Conservation (phyloP, 108 stramenopile genomes). For the Skeletonema tropicum region DNA sequence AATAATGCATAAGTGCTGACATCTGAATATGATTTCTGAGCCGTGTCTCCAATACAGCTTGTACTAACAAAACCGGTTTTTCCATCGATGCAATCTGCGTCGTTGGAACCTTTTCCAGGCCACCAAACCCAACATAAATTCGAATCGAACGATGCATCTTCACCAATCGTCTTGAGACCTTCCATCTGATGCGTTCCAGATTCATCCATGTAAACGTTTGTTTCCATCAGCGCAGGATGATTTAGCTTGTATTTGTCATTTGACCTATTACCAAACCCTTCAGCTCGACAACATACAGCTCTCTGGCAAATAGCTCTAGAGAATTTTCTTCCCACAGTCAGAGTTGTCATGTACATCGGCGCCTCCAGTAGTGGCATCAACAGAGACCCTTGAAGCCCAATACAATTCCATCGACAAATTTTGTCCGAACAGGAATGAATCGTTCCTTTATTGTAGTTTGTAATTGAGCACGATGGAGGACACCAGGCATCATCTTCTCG, state of each 20-base stretch:
- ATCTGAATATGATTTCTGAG: slow-evolving; percentile 13
- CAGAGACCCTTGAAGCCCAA: slow-evolving; percentile 83
- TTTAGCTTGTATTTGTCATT: slow-evolving; percentile 48
- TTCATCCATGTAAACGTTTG: slow-evolving; percentile 83
- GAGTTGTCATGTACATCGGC: slow-evolving; percentile 63
- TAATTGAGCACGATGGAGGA: slow-evolving; percentile 81
- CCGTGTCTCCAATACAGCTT: not conserved
- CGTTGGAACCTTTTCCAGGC: slow-evolving; percentile 34
- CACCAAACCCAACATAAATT: slow-evolving; percentile 73
- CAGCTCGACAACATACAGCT: slow-evolving; percentile 83
- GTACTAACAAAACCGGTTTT: slow-evolving; percentile 48
- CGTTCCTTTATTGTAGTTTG: slow-evolving; percentile 47
- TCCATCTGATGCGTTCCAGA: slow-evolving; percentile 60
- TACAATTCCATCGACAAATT: slow-evolving; percentile 80
- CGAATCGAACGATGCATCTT: slow-evolving; percentile 86
- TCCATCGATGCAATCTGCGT: slow-evolving; percentile 68
- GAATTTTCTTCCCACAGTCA: slow-evolving; percentile 87
- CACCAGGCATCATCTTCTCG: slow-evolving; percentile 75
- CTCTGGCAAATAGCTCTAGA: slow-evolving; percentile 66
- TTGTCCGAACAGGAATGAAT: slow-evolving; percentile 83
- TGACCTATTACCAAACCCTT: slow-evolving; percentile 20
- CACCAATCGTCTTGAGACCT: slow-evolving; percentile 52
- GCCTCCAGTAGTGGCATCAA: slow-evolving; percentile 59
- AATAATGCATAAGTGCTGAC: slow-evolving; percentile 23
- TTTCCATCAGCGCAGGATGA: slow-evolving; percentile 85